Evolutionary conservation across 2,329 filamentous ascomycete species (phyloP), one percentile per base, ranked within the genome.

Genomic region (Monosporascus sp.): DNA sequence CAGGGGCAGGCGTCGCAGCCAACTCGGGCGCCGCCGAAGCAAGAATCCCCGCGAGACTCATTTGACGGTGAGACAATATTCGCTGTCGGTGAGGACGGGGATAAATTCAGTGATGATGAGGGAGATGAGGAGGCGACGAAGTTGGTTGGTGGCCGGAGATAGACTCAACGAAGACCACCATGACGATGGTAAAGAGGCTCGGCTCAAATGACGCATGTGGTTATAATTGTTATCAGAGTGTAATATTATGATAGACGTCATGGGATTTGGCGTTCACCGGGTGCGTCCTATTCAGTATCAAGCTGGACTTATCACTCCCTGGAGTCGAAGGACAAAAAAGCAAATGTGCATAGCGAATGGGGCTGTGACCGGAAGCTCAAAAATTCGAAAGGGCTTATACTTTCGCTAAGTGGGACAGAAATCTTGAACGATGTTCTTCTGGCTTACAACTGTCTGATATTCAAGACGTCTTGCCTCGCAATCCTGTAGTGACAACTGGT

Each of bases 1-100:
- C 31, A 35, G 31, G 31, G 31, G 1, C 61, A 66, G 47, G 55
- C 58, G 5, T 54, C 60, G 37, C 60, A 64, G 25, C 58, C 46
- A 39, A 60, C 43, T 27, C 22, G 58, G 52, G 55, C 57, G 14
- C 58, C 59, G 1, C 50, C 57, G 6, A 65, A 65, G 54, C 69
- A 82, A 62, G 76, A 86, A 55, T 86, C 83, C 49, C 73, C 74
- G 17, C 73, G 80, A 17, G 77, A 81, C 52, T 83, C 80, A 2
- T 68, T 83, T 38, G 73, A 97, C 57, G 91, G 91, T 11, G 94
- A 97, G 73, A 96, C 92, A 0, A 95, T 97, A 57, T 97, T 97
- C 64, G 93, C 93, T 1, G 89, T 97, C 11, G 93, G 91, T 11
- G 92, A 96, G 63, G 87, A 88, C 52, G 82, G 76, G 1, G 90